A percentile compares a stretch with the other conserved stretches of the same genome.
Evolutionary conservation across 371 early-diverging fungal species (phyloP).

Genomic region (Conidiobolus incongruus): DNA sequence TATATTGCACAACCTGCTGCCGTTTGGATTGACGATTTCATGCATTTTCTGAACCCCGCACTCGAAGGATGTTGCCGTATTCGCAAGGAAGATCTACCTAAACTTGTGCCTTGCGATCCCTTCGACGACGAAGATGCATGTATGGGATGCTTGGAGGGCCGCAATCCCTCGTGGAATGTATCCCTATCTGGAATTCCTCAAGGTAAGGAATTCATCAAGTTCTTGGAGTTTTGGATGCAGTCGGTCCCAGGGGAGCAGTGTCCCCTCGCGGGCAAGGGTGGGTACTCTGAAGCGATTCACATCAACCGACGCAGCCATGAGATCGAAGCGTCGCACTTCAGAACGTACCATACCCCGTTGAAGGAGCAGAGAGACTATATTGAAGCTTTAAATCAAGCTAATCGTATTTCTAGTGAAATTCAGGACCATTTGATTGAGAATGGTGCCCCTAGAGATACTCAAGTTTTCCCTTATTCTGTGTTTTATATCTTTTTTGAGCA

Average conservation of each 20-base stretch:
- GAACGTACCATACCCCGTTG: slow-evolving; percentile 41
- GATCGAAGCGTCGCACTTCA: slow-evolving; percentile 32
- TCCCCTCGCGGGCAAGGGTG: slow-evolving; percentile 46
- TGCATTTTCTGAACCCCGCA: slow-evolving; percentile 38
- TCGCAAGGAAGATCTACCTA: slow-evolving; percentile 8
- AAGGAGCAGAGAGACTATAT: slow-evolving; percentile 40
- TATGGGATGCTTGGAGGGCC: slow-evolving; percentile 16
- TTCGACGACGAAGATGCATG: slow-evolving; percentile 31
- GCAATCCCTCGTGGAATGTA: slow-evolving; percentile 22
- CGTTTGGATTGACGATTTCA: slow-evolving; percentile 48
- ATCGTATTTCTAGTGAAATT: slow-evolving; percentile 31
- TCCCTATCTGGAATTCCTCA: slow-evolving; percentile 30
- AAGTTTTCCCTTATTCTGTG: slow-evolving; percentile 48
- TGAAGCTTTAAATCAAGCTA: slow-evolving; percentile 29
- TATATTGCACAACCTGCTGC: slow-evolving; percentile 43
- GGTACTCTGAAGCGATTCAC: slow-evolving; percentile 35
- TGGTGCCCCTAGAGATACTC: slow-evolving; percentile 16
- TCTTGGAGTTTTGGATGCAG: slow-evolving; percentile 26
- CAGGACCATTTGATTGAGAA: slow-evolving; percentile 17
- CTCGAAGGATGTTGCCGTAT: slow-evolving; percentile 28
- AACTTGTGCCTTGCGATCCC: slow-evolving; percentile 16
- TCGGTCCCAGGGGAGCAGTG: slow-evolving; percentile 30
- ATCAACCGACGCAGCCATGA: slow-evolving; percentile 10
- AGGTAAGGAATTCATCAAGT: slow-evolving; percentile 29
- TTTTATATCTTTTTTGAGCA: slow-evolving; percentile 63